These are phyloP conservation scores for Kernera saxatilis DNA, from an alignment of 345 rosid species.

Conservation along the genomic window DNA sequence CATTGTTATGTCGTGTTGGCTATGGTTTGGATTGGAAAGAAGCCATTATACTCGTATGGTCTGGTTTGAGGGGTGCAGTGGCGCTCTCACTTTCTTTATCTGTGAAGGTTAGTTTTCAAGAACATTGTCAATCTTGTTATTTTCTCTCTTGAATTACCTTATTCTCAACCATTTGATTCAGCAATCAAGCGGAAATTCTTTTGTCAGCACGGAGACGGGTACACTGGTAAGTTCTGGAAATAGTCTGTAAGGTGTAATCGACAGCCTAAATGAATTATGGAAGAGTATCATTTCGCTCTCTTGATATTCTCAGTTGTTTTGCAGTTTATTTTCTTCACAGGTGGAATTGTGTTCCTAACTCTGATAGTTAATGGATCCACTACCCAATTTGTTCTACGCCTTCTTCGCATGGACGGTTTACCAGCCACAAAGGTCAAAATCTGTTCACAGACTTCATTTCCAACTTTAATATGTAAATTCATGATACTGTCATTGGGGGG, in stretches of 20 bases:
- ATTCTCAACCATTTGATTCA: constrained; percentile 23
- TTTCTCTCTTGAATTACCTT: background rate
- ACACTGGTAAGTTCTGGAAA: constrained; percentile 52
- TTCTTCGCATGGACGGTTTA: constrained; percentile 67
- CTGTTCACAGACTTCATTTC: background rate
- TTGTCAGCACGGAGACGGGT: constrained; percentile 61
- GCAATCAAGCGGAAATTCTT: constrained; percentile 58
- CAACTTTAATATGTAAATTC: background rate
- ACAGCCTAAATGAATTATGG: constrained; percentile 4
- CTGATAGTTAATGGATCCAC: constrained; percentile 88
- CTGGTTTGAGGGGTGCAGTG: constrained; percentile 96
- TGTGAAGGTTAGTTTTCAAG: constrained; percentile 62
- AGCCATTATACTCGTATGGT: constrained; percentile 75
- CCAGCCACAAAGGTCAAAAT: constrained; percentile 66
- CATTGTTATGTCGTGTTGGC: constrained; percentile 60
- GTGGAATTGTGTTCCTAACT: constrained; percentile 93
- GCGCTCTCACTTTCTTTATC: constrained; percentile 86
- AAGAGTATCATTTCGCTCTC: background rate
- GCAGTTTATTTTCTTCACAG: constrained; percentile 94
- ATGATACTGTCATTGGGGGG: background rate
- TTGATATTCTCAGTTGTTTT: constrained; percentile 8
- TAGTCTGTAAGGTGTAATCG: background rate
- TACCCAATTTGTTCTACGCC: constrained; percentile 71
- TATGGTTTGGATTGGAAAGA: constrained; percentile 97
- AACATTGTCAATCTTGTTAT: background rate